These are phyloP conservation scores for Lactifluus subvellereus DNA, from an alignment of 768 basidiomycete genomes.

Conservation along the genomic window DNA sequence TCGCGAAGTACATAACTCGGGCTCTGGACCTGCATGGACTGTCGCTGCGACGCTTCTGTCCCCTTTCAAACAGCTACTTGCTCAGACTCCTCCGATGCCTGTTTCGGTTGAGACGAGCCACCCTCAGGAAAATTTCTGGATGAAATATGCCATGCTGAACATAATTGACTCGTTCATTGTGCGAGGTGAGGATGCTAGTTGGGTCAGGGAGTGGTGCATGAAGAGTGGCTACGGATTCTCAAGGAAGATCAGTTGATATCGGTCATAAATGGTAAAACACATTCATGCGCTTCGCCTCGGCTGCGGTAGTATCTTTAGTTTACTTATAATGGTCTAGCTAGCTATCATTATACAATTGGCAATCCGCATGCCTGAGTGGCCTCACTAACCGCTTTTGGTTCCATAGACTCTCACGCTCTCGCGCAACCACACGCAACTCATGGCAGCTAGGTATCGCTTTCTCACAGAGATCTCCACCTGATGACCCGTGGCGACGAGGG, in stretches of 20 bases:
- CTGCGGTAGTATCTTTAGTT: not conserved
- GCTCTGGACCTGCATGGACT: conserved; percentile 30
- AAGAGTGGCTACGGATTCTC: conserved; percentile 2
- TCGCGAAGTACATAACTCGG: conserved; percentile 33
- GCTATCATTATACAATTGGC: too few relatives aligned
- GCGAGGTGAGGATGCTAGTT: conserved; percentile 1
- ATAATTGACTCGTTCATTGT: not conserved
- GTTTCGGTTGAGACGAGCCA: conserved; percentile 23
- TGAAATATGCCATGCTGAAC: conserved; percentile 20
- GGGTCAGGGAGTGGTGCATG: conserved; percentile 20
- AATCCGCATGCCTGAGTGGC: too few relatives aligned
- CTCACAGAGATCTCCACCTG: not conserved
- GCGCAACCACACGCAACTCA: not conserved
- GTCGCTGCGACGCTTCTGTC: conserved; percentile 42
- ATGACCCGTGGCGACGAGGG: not conserved
- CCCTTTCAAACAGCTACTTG: conserved; percentile 35
- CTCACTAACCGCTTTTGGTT: not conserved
- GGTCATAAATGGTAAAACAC: not conserved
- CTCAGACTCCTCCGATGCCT: conserved; percentile 21
- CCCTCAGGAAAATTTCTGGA: conserved; percentile 32
- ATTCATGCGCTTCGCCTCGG: too few relatives aligned
- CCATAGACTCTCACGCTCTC: not conserved
- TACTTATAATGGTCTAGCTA: not conserved
- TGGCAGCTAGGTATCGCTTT: not conserved
- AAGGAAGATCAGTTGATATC: not conserved